Evolutionary conservation across 1,139 yeast species (phyloP).

Genomic region (Pichia sp.): DNA sequence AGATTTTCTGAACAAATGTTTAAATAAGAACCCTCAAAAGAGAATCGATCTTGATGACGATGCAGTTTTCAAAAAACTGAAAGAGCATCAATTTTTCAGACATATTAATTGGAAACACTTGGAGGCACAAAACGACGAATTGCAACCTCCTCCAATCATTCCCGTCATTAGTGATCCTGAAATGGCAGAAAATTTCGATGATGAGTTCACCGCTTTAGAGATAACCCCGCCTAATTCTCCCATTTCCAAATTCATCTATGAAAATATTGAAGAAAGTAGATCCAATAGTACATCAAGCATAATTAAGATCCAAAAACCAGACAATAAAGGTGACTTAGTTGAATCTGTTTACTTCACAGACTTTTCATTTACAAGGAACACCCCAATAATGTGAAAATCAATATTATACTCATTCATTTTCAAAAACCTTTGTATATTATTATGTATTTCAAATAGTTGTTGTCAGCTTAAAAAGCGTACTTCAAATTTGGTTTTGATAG

Average conservation of each 20-base stretch:
- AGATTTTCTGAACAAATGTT: conserved; percentile 62
- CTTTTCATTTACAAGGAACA: conserved; percentile 25
- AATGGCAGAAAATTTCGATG: conserved; percentile 86
- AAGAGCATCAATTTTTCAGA: conserved; percentile 75
- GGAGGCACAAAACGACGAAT: conserved; percentile 35
- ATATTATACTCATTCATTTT: neutral
- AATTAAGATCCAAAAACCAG: conserved; percentile 23
- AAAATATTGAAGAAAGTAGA: conserved; percentile 22
- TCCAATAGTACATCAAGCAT: conserved; percentile 24
- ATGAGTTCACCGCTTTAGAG: conserved; percentile 75
- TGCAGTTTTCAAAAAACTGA: conserved; percentile 36
- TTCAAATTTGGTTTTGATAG: neutral
- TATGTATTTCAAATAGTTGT: too few species aligned
- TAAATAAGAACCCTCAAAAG: conserved; percentile 70
- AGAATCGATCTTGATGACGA: conserved; percentile 63
- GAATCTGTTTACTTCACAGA: conserved; percentile 27
- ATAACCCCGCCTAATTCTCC: conserved; percentile 28
- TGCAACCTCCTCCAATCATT: conserved; percentile 68
- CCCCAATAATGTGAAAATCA: neutral
- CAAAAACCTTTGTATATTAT: neutral
- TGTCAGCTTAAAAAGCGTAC: too few species aligned
- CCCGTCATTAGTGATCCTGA: conserved; percentile 89
- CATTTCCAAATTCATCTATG: conserved; percentile 18
- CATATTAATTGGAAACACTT: conserved; percentile 67
- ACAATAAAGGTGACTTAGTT: conserved; percentile 15